A percentile compares a stretch with the other conserved stretches of the same genome.
Evolutionary conservation across 2,329 filamentous ascomycete genomes (phyloP).

Genomic region (Exophiala bonariae): DNA sequence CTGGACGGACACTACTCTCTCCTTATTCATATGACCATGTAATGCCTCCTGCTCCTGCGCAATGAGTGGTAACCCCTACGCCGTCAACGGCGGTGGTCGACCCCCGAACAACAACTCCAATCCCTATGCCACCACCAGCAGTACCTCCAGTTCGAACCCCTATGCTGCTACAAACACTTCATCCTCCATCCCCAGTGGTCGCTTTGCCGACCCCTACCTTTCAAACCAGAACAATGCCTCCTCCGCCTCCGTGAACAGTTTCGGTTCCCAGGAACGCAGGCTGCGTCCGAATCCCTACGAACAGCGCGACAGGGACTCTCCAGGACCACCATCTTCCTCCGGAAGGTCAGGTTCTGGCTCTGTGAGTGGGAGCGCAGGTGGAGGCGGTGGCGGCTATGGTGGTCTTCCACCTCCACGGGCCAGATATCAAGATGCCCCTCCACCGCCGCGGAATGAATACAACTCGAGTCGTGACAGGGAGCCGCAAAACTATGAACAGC

Average conservation of each 20-base stretch:
- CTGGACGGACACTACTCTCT: background rate
- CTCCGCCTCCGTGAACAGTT: conserved; percentile 26
- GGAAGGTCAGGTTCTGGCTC: conserved; percentile 18
- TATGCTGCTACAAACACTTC: conserved; percentile 21
- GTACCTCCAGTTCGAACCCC: conserved; percentile 15
- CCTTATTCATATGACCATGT: background rate
- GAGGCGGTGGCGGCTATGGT: conserved; percentile 24
- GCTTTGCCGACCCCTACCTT: conserved; percentile 24
- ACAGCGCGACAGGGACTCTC: conserved; percentile 21
- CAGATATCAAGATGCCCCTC: conserved; percentile 14
- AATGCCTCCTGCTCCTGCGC: background rate
- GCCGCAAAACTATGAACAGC: conserved; percentile 18
- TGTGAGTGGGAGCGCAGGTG: conserved; percentile 14
- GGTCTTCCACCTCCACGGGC: conserved; percentile 17
- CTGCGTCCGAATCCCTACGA: conserved; percentile 26
- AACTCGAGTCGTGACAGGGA: conserved; percentile 15
- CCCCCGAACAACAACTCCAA: conserved; percentile 23
- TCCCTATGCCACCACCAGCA: conserved; percentile 20
- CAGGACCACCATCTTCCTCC: conserved; percentile 11
- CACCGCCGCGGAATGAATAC: conserved; percentile 18
- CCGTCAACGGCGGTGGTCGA: background rate
- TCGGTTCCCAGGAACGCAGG: conserved; percentile 24
- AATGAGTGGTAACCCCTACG: background rate
- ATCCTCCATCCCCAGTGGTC: conserved; percentile 17
- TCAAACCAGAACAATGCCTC: conserved; percentile 25